Evolutionary conservation across 352 stramenopile genomes (phyloP), one percentile per base, ranked within the genome.

Genomic region (Globisporangium paroecandrum): DNA sequence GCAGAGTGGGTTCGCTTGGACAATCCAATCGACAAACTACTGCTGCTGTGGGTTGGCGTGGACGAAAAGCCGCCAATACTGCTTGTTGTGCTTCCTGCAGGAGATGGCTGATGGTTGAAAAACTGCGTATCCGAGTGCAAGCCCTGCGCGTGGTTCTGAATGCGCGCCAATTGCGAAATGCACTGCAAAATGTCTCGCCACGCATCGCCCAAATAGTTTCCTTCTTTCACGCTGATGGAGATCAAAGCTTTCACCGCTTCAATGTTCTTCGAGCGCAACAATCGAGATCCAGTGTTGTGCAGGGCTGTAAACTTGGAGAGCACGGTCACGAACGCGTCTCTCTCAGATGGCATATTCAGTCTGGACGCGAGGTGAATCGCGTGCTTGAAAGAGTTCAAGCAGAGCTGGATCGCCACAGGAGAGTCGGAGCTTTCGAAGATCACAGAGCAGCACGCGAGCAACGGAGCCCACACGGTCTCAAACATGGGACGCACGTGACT

Each of bases 251-350:
- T 93, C 74, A 99, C 98, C 46, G 95, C 97, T 59, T 98, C 95
- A 65, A 99, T 97, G 78, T 99, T 98, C 81, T 99, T 99, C 18
- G 86, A 84, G 22, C 97, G 95, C 87, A 99, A 96, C 63, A 98
- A 82, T 34, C 89, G 81, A 5, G 96, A 97, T 12, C 95, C 90
- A 1, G 94, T 97, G 10, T 80, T 91, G 62, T 98, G 93, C 1
- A 99, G 79, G 18, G 93, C 92, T 0, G 97, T 99, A 70, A 99
- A 99, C 69, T 99, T 98, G 25, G 89, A 83, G 29, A 99, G 75
- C 51, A 98, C 96, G 41, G 97, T 98, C 36, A 99, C 90, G 65
- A 99, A 98, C 18, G 97, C 97, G 68, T 99, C 93, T 32, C 96
- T 86, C 56, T 98, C 96, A 1, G 97, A 81, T 20, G 87, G 89